These are phyloP conservation scores for Elsinoe australis DNA, from an alignment of 2,329 filamentous ascomycete species.

Conservation along the genomic window DNA sequence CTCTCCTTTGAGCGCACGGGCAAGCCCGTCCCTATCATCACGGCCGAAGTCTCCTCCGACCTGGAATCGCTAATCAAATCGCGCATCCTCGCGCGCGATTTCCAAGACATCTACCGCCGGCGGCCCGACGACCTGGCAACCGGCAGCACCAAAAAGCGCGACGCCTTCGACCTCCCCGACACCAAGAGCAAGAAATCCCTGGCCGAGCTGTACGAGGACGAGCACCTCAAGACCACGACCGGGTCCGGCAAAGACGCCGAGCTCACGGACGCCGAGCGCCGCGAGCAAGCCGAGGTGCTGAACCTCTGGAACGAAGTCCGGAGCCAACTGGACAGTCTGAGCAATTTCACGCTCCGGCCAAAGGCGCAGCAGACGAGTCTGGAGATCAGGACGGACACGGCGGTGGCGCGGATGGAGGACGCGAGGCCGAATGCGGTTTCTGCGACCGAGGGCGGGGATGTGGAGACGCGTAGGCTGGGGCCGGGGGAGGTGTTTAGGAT, in stretches of 20 bases:
- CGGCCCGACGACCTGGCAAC: constrained; percentile 65
- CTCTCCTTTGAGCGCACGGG: constrained; percentile 92
- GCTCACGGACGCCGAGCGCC: constrained; percentile 55
- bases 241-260: constrained; percentile 76
- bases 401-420: constrained; percentile 92
- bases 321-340: constrained; percentile 76
- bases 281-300: constrained; percentile 73
- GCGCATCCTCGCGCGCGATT: constrained; percentile 80
- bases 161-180: constrained; percentile 68
- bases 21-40: constrained; percentile 91
- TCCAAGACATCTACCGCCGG: constrained; percentile 81
- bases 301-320: constrained; percentile 74
- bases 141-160: constrained; percentile 56
- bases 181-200: constrained; percentile 79
- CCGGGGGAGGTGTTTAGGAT: constrained; percentile 90
- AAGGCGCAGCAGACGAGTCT: constrained; percentile 74
- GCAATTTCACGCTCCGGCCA: constrained; percentile 91
- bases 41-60: constrained; percentile 78
- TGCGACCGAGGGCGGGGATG: constrained; percentile 62
- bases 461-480: constrained; percentile 65
- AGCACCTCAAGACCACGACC: constrained; percentile 68
- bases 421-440: constrained; percentile 77
- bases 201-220: constrained; percentile 89
- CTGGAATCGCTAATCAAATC: constrained; percentile 94
- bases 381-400: constrained; percentile 80